A percentile compares a stretch with the other conserved stretches of the same genome.
phyloP scores from a whole-genome alignment of 805 yeast species.

The Vanderwaltozyma tropicalis region DNA sequence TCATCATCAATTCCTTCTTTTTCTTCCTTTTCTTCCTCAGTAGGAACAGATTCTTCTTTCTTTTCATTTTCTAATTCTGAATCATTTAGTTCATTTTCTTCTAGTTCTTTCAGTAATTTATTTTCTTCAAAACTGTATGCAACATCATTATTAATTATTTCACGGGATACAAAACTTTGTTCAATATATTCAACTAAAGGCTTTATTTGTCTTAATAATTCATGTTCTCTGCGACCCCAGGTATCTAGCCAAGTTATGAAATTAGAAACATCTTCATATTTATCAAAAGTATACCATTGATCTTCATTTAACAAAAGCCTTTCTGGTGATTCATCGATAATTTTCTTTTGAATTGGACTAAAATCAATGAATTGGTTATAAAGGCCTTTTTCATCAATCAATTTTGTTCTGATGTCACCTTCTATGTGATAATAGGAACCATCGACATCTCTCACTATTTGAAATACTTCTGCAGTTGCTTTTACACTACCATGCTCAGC shows the following conservation, averaged over 20 bases:
- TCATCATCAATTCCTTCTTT: slow-evolving; percentile 10
- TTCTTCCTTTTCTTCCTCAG: not conserved
- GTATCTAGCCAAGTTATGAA: slow-evolving; percentile 60
- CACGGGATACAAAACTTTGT: slow-evolving; percentile 46
- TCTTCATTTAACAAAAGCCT: slow-evolving; percentile 37
- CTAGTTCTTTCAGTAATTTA: slow-evolving; percentile 32
- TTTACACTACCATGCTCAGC: slow-evolving; percentile 11
- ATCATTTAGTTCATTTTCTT: slow-evolving; percentile 29
- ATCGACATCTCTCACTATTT: slow-evolving; percentile 13
- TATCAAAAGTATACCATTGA: slow-evolving; percentile 68
- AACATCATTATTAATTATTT: slow-evolving; percentile 41
- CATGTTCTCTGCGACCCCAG: slow-evolving; percentile 65
- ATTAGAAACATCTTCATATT: slow-evolving; percentile 42
- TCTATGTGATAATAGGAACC: slow-evolving; percentile 10
- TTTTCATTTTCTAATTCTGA: slow-evolving; percentile 20
- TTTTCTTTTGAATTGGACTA: slow-evolving; percentile 43
- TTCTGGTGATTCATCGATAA: slow-evolving; percentile 55
- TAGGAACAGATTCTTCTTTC: slow-evolving; percentile 2
- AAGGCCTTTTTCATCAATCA: slow-evolving; percentile 17
- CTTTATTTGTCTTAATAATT: slow-evolving; percentile 50
- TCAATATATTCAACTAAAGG: slow-evolving; percentile 9
- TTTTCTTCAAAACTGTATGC: slow-evolving; percentile 34
- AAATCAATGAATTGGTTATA: slow-evolving; percentile 9
- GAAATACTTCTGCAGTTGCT: slow-evolving; percentile 21
- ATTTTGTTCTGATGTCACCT: slow-evolving; percentile 9